Evolutionary conservation across 306 rosid species (phyloP).

Genomic region (Cicer yamashitae): DNA sequence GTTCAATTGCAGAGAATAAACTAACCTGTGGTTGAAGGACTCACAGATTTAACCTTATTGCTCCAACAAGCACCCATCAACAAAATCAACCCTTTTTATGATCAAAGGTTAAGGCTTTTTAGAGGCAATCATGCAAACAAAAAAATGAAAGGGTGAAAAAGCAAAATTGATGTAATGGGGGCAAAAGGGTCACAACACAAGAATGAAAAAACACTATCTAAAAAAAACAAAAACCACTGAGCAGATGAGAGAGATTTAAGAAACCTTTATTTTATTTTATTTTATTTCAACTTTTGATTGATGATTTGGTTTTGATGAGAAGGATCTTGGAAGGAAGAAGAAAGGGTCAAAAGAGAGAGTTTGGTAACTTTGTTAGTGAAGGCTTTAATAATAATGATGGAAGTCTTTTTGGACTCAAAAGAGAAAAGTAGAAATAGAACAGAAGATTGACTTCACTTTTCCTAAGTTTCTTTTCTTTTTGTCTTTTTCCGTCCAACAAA

Average conservation of each 20-base stretch:
- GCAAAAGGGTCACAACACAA: conserved; percentile 24
- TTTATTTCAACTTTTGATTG: conserved; percentile 30
- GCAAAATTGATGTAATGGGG: conserved; percentile 17
- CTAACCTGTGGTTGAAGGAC: conserved; percentile 67
- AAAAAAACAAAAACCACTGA: conserved; percentile 36
- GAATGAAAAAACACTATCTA: conserved; percentile 13
- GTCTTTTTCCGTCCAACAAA: conserved; percentile 34
- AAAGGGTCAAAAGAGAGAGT: conserved; percentile 31
- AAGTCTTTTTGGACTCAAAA: conserved; percentile 55
- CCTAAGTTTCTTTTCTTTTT: conserved; percentile 5
- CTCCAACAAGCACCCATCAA: conserved; percentile 98
- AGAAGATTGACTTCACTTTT: conserved; percentile 49
- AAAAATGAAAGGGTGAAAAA: conserved; percentile 27
- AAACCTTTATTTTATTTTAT: background rate
- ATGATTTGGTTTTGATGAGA: conserved; percentile 46
- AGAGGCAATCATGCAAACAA: conserved; percentile 42
- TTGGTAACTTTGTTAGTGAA: conserved; percentile 33
- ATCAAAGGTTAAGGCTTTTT: conserved; percentile 42
- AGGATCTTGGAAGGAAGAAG: conserved; percentile 33
- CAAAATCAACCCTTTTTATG: conserved; percentile 42
- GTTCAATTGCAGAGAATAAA: conserved; percentile 33
- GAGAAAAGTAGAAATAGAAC: conserved; percentile 31
- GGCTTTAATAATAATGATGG: conserved; percentile 31
- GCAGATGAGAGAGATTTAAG: conserved; percentile 36
- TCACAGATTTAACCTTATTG: conserved; percentile 70